Percentiles rank a stretch among this genome's conserved stretches.
Evolutionary conservation across 169 alveolate genomes (phyloP).

Genomic region (Sarcocystis neurona): DNA sequence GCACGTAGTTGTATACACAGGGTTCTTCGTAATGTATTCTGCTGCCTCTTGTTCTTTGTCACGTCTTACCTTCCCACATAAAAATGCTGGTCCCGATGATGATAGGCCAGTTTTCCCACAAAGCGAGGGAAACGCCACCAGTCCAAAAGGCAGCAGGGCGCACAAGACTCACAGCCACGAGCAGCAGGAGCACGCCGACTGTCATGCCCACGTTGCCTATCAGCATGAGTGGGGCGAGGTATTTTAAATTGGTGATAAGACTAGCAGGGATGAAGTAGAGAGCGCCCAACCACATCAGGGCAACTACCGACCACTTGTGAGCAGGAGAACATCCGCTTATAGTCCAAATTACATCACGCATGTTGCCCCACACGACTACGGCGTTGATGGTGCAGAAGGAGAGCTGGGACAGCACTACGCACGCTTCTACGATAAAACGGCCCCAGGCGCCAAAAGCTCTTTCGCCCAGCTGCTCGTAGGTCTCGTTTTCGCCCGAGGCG

Average conservation of each 20-base stretch:
- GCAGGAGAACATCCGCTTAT: not conserved
- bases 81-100: conserved; percentile 11
- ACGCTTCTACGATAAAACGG: not conserved
- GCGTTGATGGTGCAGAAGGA: not conserved
- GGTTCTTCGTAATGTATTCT: too few species aligned
- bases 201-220: not conserved
- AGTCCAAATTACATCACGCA: not conserved
- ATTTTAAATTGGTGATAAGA: not conserved
- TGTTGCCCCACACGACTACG: not conserved
- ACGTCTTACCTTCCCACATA: conserved; percentile 6
- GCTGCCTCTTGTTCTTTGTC: too few species aligned
- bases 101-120: conserved; percentile 20
- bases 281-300: not conserved
- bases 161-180: not conserved
- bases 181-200: not conserved
- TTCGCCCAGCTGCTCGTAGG: conserved; percentile 21
- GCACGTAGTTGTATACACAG: too few species aligned
- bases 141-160: conserved; percentile 7
- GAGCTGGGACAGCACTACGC: conserved; percentile 8
- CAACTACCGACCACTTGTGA: not conserved
- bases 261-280: not conserved
- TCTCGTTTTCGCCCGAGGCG: not conserved
- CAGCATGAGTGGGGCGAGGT: conserved; percentile 32
- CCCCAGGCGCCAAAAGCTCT: conserved; percentile 24
- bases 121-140: not conserved